Base-by-base conservation (phyloP, 2,329 filamentous ascomycete genomes). In the Endothia cerciana region DNA sequence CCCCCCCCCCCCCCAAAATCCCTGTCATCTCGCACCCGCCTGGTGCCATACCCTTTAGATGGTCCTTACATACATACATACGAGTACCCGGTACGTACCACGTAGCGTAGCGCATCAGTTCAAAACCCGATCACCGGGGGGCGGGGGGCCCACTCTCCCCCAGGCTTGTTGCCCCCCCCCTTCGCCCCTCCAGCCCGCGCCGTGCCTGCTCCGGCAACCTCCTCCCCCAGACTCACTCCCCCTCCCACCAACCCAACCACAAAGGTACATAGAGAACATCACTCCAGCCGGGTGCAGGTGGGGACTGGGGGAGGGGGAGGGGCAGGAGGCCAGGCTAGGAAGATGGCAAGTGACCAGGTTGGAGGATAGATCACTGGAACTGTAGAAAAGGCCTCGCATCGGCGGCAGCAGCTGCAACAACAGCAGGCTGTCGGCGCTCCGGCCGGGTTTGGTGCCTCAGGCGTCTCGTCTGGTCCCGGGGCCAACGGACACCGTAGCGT, bases 131-230 rank as follows among this genome's bases (percentile, higher is more conserved):
- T 65, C 30, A 40, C 62, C 65, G 62, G 65, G 65, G 53, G n/a
- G n/a, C n/a, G n/a, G n/a, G n/a, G n/a, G n/a, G n/a, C n/a, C 55
- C 62, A 55, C 33, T 22, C 7, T 65, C 49, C 64, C 38, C 64
- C 38, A 41, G 57, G 40, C 30, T 49, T 56, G n/a, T 25, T 33
- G 47, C 41, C 19, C 30, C 30, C 53, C 33, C 30, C 53, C 53
- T 36, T 56, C 30, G 30, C 33, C 53, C 53, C 53, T 36, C 65
- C 62, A 51, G 43, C 56, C 56, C 56, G 61, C 60, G 65, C 65
- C 63, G 65, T 68, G 63, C 63, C 60, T 68, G 65, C 65, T 68
- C 56, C 58, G 59, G 51, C 47, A 56, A n/a, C 47, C 28, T 11
- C 25, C 28, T 6, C 13, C 47, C 25, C 47, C 25, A 51, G 45